Evolutionary conservation across 371 early-diverging fungal species (phyloP).

Genomic region (Ecytonucleospora hepatopenaei): DNA sequence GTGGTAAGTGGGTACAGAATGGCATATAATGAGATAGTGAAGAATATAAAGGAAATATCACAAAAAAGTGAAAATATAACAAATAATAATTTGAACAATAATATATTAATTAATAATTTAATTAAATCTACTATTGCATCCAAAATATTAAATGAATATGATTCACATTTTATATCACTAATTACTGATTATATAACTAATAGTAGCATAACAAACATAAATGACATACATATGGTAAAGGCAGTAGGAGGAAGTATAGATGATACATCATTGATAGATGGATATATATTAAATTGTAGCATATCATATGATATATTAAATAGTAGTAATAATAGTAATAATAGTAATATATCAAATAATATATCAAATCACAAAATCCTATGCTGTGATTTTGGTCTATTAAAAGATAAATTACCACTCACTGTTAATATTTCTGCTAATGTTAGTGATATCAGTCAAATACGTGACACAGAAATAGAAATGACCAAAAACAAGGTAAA

Average conservation of each 20-base stretch:
- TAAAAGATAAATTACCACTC: conserved; percentile 91
- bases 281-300: conserved; percentile 89
- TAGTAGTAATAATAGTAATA: conserved; percentile 54
- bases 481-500: conserved; percentile 84
- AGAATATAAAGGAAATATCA: conserved; percentile 86
- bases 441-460: conserved; percentile 89
- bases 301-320: conserved; percentile 66
- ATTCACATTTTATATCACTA: conserved; percentile 82
- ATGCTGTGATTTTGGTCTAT: conserved; percentile 94
- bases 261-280: conserved; percentile 77
- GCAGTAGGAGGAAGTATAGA: conserved; percentile 86
- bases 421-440: conserved; percentile 91
- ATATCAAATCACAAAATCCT: conserved; percentile 96
- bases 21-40: conserved; percentile 91
- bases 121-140: conserved; percentile 93
- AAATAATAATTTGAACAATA: conserved; percentile 58
- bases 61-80: conserved; percentile 43
- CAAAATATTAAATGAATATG: conserved; percentile 81
- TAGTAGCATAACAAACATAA: conserved; percentile 62
- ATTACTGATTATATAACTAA: conserved; percentile 82
- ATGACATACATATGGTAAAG: conserved; percentile 91
- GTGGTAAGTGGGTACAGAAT: conserved; percentile 91
- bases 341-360: conserved; percentile 40
- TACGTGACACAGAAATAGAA: conserved; percentile 80
- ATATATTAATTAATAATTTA: conserved; percentile 80